A percentile compares a stretch with the other conserved stretches of the same genome.
Evolutionary conservation across 768 basidiomycete genomes (phyloP).

Genomic region (Naganishia vaughanmartiniae): DNA sequence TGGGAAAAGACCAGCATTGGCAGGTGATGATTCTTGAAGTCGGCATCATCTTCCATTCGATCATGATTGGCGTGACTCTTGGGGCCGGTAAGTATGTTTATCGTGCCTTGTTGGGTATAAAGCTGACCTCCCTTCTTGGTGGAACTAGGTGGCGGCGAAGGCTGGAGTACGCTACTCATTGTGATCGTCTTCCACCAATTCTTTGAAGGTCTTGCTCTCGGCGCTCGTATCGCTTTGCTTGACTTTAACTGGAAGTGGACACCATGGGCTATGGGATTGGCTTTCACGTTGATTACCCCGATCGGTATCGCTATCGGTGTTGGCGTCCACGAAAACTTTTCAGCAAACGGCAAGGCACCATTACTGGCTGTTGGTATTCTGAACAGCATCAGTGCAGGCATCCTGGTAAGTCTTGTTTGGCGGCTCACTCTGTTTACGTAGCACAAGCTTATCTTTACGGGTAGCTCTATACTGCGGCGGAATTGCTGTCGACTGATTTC

Average conservation of each 20-base stretch:
- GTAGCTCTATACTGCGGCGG: slow-evolving; percentile 41
- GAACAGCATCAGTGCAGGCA: slow-evolving; percentile 37
- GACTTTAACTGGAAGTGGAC: slow-evolving; percentile 32
- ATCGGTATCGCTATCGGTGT: slow-evolving; percentile 45
- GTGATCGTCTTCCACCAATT: slow-evolving; percentile 49
- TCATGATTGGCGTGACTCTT: slow-evolving; percentile 53
- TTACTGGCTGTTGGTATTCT: slow-evolving; percentile 37
- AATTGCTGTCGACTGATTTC: slow-evolving; percentile 42
- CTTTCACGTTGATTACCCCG: slow-evolving; percentile 47
- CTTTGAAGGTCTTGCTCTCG: slow-evolving; percentile 47
- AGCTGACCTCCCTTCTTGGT: slow-evolving; percentile 15
- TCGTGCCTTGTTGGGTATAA: not conserved
- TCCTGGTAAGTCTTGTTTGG: slow-evolving; percentile 28
- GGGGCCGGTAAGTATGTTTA: slow-evolving; percentile 24
- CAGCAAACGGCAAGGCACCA: slow-evolving; percentile 31
- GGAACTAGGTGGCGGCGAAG: slow-evolving; percentile 35
- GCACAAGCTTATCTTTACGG: not conserved
- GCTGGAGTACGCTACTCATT: slow-evolving; percentile 50
- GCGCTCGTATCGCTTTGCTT: slow-evolving; percentile 42
- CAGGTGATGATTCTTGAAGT: slow-evolving; percentile 42
- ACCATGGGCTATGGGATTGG: slow-evolving; percentile 39
- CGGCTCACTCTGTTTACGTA: too few relatives aligned
- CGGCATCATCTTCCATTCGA: slow-evolving; percentile 46
- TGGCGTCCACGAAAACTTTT: slow-evolving; percentile 27
- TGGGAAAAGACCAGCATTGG: slow-evolving; percentile 40